Evolutionary conservation across 805 yeast species (phyloP).

Genomic region (Soucietia sequanensis): DNA sequence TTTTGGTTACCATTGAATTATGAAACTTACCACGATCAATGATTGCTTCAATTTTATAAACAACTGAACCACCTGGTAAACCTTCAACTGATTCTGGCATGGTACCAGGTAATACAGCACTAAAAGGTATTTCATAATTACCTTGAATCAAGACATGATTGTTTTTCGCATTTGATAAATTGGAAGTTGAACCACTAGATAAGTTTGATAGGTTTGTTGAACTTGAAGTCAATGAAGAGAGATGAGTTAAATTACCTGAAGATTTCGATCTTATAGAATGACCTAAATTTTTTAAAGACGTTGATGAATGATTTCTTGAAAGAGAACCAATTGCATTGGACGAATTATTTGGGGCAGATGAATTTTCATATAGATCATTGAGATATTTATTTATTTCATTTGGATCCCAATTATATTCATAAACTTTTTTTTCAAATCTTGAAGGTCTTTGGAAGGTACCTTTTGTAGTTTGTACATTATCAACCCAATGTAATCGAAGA

Average conservation of each 20-base stretch:
- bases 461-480: conserved; percentile 46
- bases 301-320: conserved; percentile 42
- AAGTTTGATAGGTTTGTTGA: conserved; percentile 22
- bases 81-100: conserved; percentile 90
- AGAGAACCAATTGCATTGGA: conserved; percentile 12
- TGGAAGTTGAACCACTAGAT: conserved; percentile 14
- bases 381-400: conserved; percentile 50
- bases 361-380: conserved; percentile 27
- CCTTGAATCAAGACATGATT: conserved; percentile 60
- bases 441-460: conserved; percentile 47
- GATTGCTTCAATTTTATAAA: conserved; percentile 72
- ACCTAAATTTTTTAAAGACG: conserved; percentile 42
- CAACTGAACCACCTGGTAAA: conserved; percentile 70
- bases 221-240: conserved; percentile 18
- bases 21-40: conserved; percentile 82
- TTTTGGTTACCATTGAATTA: conserved; percentile 60
- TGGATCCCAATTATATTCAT: conserved; percentile 78
- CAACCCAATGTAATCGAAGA: conserved; percentile 64
- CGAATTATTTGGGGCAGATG: too few relatives aligned
- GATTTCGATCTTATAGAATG: conserved; percentile 27
- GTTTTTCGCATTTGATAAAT: conserved; percentile 5
- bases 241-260: conserved; percentile 14
- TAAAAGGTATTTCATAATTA: conserved; percentile 88
- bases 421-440: conserved; percentile 60
- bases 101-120: conserved; percentile 78